These are phyloP conservation scores for Trametes polyzona DNA, from an alignment of 1,284 basidiomycete genomes.

Conservation along the genomic window DNA sequence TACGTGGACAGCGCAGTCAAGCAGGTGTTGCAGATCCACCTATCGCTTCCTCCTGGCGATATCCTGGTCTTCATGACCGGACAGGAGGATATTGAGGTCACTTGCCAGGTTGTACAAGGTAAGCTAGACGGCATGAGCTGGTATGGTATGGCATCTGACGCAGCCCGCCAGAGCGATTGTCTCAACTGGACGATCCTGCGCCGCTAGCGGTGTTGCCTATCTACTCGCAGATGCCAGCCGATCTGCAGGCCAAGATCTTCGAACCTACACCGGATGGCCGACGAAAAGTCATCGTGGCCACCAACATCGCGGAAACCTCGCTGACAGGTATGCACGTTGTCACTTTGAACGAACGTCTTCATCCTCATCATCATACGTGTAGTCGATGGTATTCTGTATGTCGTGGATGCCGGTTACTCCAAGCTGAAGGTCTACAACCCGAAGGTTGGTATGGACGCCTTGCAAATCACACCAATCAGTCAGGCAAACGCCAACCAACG, in stretches of 20 bases:
- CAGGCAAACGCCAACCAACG: constrained; percentile 98
- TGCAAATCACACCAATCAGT: constrained; percentile 98
- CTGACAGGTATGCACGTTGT: constrained; percentile 69
- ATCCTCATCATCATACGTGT: not conserved
- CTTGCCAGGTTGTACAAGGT: constrained; percentile 91
- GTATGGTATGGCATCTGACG: constrained; percentile 37
- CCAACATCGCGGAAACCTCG: constrained; percentile 99
- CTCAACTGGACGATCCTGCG: constrained; percentile 88
- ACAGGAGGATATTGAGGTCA: constrained; percentile 98
- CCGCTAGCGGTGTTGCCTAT: constrained; percentile 92
- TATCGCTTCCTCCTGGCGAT: constrained; percentile 93
- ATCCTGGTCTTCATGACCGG: constrained; percentile 99
- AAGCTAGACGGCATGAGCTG: constrained; percentile 26
- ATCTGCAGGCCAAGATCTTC: constrained; percentile 98
- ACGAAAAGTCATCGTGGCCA: constrained; percentile 96
- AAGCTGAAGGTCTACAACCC: constrained; percentile 99
- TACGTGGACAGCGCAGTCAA: constrained; percentile 99
- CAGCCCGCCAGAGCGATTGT: constrained; percentile 76
- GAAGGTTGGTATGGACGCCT: constrained; percentile 98
- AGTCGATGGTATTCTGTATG: constrained; percentile 98
- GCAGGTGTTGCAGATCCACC: constrained; percentile 95
- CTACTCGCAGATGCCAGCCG: constrained; percentile 99
- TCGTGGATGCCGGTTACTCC: constrained; percentile 95
- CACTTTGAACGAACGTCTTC: not conserved
- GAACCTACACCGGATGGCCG: constrained; percentile 93